A percentile compares a stretch with the other conserved stretches of the same genome.
Evolutionary conservation across 345 rosid genomes (phyloP).

Genomic region (Eucalyptus regnans): DNA sequence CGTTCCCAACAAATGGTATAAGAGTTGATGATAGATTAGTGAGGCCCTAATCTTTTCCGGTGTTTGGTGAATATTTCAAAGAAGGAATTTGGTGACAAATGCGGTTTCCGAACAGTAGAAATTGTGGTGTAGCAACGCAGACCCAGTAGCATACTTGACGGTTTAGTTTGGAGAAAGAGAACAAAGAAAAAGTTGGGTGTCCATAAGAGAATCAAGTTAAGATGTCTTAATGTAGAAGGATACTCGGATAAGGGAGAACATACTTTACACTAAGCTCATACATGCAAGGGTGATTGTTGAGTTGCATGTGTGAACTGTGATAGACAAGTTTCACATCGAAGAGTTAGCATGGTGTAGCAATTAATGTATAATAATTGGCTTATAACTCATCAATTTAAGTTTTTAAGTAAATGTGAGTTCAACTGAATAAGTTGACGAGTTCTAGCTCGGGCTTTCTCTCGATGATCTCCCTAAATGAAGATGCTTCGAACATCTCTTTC

Average conservation of each 20-base stretch:
- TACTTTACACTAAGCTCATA: not conserved
- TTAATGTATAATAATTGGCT: too few relatives aligned
- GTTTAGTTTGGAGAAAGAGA: not conserved
- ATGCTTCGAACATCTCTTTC: not conserved
- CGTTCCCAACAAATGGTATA: not conserved
- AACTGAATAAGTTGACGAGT: not conserved
- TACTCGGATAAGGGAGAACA: not conserved
- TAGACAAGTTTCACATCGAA: too few relatives aligned
- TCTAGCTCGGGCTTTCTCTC: fast-evolving
- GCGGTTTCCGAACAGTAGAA: fast-evolving
- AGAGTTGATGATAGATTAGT: not conserved
- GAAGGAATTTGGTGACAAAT: not conserved
- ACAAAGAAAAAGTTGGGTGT: not conserved
- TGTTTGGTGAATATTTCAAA: not conserved
- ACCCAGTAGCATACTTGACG: not conserved
- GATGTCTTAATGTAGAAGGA: not conserved
- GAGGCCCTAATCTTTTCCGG: not conserved
- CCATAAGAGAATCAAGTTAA: too few relatives aligned
- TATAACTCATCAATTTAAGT: not conserved
- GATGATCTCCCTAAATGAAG: too few relatives aligned
- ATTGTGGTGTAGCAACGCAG: too few relatives aligned
- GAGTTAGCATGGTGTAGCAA: not conserved
- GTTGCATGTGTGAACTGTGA: not conserved
- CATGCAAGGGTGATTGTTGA: not conserved
- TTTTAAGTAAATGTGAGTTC: not conserved